phyloP scores from a whole-genome alignment of 768 basidiomycete species.

The Suillus alpinus region DNA sequence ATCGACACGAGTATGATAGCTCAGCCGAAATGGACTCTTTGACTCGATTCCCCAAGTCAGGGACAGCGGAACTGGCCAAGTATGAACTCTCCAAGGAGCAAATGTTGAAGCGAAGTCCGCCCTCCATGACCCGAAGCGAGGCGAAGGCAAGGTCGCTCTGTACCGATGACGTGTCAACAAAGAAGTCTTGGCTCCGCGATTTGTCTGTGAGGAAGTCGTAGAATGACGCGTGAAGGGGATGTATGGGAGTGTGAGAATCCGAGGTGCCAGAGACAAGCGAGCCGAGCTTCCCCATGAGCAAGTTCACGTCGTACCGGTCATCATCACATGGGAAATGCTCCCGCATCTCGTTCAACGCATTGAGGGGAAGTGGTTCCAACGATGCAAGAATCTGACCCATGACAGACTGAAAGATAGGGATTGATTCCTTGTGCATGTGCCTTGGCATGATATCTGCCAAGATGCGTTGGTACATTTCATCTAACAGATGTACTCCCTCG shows the following conservation, averaged over 20 bases:
- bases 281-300: not conserved
- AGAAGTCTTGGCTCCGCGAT: constrained; percentile 12
- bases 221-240: constrained; percentile 25
- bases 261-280: constrained; percentile 3
- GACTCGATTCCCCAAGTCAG: constrained; percentile 11
- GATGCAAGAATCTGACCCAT: not conserved
- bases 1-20: constrained; percentile 31
- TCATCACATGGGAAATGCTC: not conserved
- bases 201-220: constrained; percentile 20
- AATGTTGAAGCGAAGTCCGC: constrained; percentile 12
- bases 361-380: constrained; percentile 3
- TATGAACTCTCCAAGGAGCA: constrained; percentile 24
- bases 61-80: constrained; percentile 18
- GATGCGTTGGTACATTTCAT: constrained; percentile 1
- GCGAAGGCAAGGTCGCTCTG: constrained; percentile 10
- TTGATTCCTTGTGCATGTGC: not conserved
- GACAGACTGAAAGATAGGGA: constrained; percentile 1
- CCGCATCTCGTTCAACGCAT: not conserved
- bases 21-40: constrained; percentile 19
- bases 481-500: constrained; percentile 1
- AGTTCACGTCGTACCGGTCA: constrained; percentile 20
- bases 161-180: not conserved
- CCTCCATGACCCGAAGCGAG: constrained; percentile 26
- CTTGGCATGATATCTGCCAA: constrained; percentile 1
- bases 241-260: constrained; percentile 6